Evolutionary conservation across 108 stramenopile genomes (phyloP).

Genomic region (Poteriospumella lacustris): DNA sequence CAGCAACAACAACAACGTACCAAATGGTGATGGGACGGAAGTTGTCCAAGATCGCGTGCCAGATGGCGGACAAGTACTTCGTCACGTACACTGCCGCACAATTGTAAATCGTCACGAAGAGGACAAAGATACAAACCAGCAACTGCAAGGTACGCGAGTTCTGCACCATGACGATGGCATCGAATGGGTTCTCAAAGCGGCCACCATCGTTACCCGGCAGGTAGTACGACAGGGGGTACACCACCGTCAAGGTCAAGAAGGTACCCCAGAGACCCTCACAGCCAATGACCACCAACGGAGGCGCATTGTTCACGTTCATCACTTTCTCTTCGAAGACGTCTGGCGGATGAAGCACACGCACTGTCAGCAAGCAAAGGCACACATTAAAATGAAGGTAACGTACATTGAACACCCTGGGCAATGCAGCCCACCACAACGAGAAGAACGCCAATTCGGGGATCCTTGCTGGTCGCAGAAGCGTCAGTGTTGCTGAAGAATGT

Average conservation of each 20-base stretch:
- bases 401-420: conserved; percentile 41
- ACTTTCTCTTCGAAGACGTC: conserved; percentile 52
- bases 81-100: conserved; percentile 86
- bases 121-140: conserved; percentile 65
- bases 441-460: conserved; percentile 37
- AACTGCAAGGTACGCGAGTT: conserved; percentile 25
- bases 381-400: not conserved
- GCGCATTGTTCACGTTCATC: conserved; percentile 45
- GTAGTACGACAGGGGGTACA: conserved; percentile 44
- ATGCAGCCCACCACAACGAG: conserved; percentile 48
- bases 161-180: conserved; percentile 43
- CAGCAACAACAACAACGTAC: conserved; percentile 27
- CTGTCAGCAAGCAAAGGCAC: not conserved
- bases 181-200: conserved; percentile 38
- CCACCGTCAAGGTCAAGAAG: conserved; percentile 30
- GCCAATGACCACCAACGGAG: conserved; percentile 36
- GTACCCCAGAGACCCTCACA: conserved; percentile 47
- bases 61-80: conserved; percentile 69
- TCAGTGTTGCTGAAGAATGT: conserved; percentile 24
- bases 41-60: conserved; percentile 96
- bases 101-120: conserved; percentile 85
- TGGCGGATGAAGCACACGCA: not conserved
- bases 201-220: conserved; percentile 45
- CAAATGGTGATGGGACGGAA: conserved; percentile 88
- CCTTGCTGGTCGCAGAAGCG: not conserved